Percentiles rank a stretch among this genome's conserved stretches.
Evolutionary conservation across 1,139 yeast genomes (phyloP).

Genomic region (Geotrichum citri-aurantii): DNA sequence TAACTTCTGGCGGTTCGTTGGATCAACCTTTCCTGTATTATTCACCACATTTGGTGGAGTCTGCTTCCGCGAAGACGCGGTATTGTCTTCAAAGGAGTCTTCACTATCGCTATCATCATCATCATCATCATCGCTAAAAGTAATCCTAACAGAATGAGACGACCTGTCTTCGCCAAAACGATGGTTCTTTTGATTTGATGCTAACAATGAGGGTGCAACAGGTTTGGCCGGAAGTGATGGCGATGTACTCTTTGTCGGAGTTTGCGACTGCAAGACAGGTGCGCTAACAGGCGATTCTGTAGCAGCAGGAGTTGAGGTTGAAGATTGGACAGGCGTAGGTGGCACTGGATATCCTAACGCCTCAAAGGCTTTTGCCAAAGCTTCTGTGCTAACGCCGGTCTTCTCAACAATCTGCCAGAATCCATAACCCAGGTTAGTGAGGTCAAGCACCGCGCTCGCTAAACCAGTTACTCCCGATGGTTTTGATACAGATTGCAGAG

Average conservation of each 20-base stretch:
- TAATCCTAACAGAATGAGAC: constrained; percentile 11
- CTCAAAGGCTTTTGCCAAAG: constrained; percentile 1
- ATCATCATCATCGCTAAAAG: constrained; percentile 7
- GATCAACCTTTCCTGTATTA: neutral
- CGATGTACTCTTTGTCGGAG: neutral
- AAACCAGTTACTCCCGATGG: neutral
- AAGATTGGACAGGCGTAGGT: neutral
- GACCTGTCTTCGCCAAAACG: constrained; percentile 16
- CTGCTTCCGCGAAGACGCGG: neutral
- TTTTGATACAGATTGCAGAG: neutral
- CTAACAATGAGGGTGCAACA: neutral
- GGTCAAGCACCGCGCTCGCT: constrained; percentile 3
- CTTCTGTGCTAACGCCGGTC: constrained; percentile 2
- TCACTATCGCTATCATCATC: neutral
- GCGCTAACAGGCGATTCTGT: neutral
- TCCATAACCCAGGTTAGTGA: constrained; percentile 7
- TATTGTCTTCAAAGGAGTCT: neutral
- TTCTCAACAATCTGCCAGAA: constrained; percentile 7
- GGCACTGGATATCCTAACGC: constrained; percentile 7
- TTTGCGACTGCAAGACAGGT: neutral
- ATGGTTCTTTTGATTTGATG: neutral
- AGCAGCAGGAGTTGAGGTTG: neutral
- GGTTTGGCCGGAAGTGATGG: neutral
- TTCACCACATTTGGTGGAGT: neutral
- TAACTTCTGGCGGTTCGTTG: neutral